Conservation (phyloP, 805 yeast species). For the Groenewaldozyma salmanticensis region DNA sequence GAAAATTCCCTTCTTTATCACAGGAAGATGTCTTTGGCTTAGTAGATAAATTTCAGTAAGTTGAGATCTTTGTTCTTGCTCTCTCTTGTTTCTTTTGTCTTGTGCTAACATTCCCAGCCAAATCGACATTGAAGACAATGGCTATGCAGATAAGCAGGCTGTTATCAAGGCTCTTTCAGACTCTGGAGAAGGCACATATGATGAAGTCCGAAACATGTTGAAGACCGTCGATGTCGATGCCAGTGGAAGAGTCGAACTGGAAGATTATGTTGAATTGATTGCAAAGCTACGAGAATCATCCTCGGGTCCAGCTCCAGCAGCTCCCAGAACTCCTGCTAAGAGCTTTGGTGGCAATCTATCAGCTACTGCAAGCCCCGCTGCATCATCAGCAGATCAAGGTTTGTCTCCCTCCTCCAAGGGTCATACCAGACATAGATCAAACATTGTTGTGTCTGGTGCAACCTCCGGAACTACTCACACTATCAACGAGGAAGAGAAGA, state of each 20-base stretch:
- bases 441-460: conserved; percentile 74
- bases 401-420: too few species aligned
- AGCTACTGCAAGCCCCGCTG: conserved; percentile 5
- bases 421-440: conserved; percentile 21
- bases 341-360: not conserved
- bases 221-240: conserved; percentile 91
- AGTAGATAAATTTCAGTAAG: conserved; percentile 64
- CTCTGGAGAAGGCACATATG: conserved; percentile 75
- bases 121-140: conserved; percentile 84
- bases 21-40: conserved; percentile 81
- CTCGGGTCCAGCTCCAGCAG: conserved; percentile 4
- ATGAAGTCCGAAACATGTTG: conserved; percentile 86
- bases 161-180: conserved; percentile 76
- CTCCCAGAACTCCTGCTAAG: conserved; percentile 1
- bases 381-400: conserved; percentile 14
- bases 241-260: conserved; percentile 92
- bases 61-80: not conserved
- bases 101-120: too few species aligned
- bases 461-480: conserved; percentile 93
- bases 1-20: conserved; percentile 73
- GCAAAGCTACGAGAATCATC: conserved; percentile 60
- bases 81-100: too few species aligned
- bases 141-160: conserved; percentile 87
- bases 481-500: conserved; percentile 92
- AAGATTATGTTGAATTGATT: conserved; percentile 78